Percentiles rank a stretch among this genome's conserved stretches.
Evolutionary conservation across 257 asterid genomes (phyloP).

Genomic region (Datura wrightii): DNA sequence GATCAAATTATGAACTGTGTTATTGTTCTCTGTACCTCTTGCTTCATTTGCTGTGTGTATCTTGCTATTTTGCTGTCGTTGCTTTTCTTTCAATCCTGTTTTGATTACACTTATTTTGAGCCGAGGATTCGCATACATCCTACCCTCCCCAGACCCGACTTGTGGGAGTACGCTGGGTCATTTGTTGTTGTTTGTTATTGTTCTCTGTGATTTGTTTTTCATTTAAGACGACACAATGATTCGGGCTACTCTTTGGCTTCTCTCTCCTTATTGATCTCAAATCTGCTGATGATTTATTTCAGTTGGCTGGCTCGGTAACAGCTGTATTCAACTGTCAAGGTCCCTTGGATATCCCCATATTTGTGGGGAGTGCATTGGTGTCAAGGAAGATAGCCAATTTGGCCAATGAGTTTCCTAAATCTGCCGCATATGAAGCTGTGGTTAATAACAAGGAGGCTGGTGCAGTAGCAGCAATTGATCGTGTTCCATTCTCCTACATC

Average conservation of each 20-base stretch:
- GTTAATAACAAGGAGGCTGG: slow-evolving; percentile 90
- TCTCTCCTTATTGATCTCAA: slow-evolving; percentile 10
- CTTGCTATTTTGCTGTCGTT: background rate
- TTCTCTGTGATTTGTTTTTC: slow-evolving; percentile 23
- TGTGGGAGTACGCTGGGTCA: background rate
- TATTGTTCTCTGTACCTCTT: background rate
- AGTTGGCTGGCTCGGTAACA: slow-evolving; percentile 98
- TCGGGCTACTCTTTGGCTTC: background rate
- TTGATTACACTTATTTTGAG: background rate
- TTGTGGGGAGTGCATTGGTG: slow-evolving; percentile 96
- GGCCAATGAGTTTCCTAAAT: slow-evolving; percentile 67
- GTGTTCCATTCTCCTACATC: slow-evolving; percentile 84
- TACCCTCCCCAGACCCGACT: background rate
- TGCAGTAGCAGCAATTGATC: slow-evolving; percentile 97
- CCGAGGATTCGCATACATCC: background rate
- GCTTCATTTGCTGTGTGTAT: background rate
- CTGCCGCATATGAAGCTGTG: slow-evolving; percentile 91
- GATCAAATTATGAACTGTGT: slow-evolving; percentile 3
- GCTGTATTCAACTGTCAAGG: slow-evolving; percentile 99
- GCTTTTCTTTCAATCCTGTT: background rate
- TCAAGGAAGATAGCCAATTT: slow-evolving; percentile 80
- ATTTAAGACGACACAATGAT: background rate
- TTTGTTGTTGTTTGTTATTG: background rate
- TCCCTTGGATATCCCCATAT: slow-evolving; percentile 94
- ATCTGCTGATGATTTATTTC: slow-evolving; percentile 44